phyloP scores from a whole-genome alignment of 495 filamentous ascomycete species.

The Aspergillus ostianus region DNA sequence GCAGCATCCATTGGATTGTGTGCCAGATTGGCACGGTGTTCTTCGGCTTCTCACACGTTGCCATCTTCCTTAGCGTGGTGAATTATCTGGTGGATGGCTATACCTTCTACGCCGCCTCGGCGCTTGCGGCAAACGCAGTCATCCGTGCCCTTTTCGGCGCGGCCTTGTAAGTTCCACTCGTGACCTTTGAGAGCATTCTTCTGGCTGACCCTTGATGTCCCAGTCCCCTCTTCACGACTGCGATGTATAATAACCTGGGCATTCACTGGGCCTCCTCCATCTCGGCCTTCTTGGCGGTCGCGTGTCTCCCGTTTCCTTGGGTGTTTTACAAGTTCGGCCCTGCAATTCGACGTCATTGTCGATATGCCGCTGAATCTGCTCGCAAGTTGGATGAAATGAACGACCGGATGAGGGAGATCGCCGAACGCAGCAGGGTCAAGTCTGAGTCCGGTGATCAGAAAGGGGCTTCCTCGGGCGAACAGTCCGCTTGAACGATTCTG shows the following conservation, averaged over 20 bases:
- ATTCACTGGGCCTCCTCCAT: conserved; percentile 69
- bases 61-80: conserved; percentile 32
- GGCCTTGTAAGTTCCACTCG: conserved; percentile 6
- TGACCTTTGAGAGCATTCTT: neutral
- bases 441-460: neutral
- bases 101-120: conserved; percentile 38
- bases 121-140: conserved; percentile 3
- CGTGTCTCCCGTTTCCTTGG: conserved; percentile 66
- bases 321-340: conserved; percentile 65
- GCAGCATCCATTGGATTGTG: conserved; percentile 52
- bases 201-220: neutral
- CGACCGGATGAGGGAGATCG: neutral
- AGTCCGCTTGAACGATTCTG: neutral
- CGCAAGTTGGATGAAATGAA: neutral
- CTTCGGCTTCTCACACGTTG: conserved; percentile 47
- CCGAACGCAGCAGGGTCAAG: neutral
- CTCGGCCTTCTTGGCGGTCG: conserved; percentile 65
- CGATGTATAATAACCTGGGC: conserved; percentile 65
- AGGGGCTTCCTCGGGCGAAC: neutral
- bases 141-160: conserved; percentile 10
- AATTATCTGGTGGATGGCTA: conserved; percentile 66
- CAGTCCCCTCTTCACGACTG: conserved; percentile 62
- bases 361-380: conserved; percentile 59
- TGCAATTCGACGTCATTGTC: conserved; percentile 57
- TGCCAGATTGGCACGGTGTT: conserved; percentile 44